Conservation (phyloP, 164 flowering plant genomes). For the Liriodendron chinense region DNA sequence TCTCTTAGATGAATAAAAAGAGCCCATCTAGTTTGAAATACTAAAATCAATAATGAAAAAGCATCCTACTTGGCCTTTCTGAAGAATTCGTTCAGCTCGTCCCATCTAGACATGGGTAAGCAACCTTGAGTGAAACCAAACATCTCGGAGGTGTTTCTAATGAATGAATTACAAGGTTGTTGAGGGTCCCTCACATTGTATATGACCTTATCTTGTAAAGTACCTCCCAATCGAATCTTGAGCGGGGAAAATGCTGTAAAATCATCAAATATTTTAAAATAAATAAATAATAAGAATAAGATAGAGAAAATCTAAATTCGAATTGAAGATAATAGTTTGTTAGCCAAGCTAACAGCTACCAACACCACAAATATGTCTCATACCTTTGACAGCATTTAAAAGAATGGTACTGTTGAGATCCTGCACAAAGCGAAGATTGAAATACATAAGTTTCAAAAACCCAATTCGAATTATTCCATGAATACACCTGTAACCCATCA, state of each 20-base stretch:
- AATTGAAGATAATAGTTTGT: background rate
- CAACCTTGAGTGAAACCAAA: slow-evolving; percentile 81
- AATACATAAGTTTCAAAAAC: background rate
- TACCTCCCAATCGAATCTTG: slow-evolving; percentile 84
- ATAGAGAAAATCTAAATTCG: no score
- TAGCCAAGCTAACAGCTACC: background rate
- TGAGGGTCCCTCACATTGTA: slow-evolving; percentile 42
- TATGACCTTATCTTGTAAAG: slow-evolving; percentile 76
- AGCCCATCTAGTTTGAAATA: background rate
- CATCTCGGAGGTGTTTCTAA: slow-evolving; percentile 38
- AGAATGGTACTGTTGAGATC: slow-evolving; percentile 63
- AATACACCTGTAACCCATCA: background rate
- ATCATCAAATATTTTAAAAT: background rate
- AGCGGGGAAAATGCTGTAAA: slow-evolving; percentile 80
- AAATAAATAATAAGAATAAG: background rate
- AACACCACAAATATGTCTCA: background rate
- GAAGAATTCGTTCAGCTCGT: slow-evolving; percentile 72
- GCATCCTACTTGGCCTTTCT: slow-evolving; percentile 53
- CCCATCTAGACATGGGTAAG: slow-evolving; percentile 85
- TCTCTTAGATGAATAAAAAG: background rate
- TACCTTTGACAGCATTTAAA: slow-evolving; percentile 84
- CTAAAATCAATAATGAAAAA: background rate
- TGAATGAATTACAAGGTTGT: slow-evolving; percentile 54
- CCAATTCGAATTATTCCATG: background rate
- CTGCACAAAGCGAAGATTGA: slow-evolving; percentile 38